Percentiles rank a stretch among this genome's conserved stretches.
These are phyloP conservation scores for Clonostachys solani DNA, from an alignment of 2,329 filamentous ascomycete genomes.

Conservation along the genomic window DNA sequence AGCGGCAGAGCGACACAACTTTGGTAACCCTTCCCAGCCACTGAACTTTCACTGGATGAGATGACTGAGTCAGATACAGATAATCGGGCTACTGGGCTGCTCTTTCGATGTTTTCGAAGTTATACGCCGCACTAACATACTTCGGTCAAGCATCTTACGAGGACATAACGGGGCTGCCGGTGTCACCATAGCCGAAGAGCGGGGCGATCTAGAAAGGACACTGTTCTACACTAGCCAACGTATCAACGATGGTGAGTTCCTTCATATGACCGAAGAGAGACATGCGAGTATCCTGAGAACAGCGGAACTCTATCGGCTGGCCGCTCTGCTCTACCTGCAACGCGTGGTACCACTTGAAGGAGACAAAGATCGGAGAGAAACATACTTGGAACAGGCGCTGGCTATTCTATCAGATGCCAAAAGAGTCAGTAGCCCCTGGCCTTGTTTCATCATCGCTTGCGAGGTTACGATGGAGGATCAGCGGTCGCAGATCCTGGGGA, in stretches of 20 bases:
- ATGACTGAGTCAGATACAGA: conserved; percentile 20
- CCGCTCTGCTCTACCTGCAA: conserved; percentile 38
- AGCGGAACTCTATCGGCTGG: conserved; percentile 46
- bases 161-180: conserved; percentile 4
- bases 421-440: conserved; percentile 43
- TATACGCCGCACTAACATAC: conserved; percentile 32
- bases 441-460: conserved; percentile 40
- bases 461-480: conserved; percentile 35
- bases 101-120: conserved; percentile 38
- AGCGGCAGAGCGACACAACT: too few species aligned
- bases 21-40: background rate
- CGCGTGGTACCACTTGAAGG: conserved; percentile 14
- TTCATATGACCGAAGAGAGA: conserved; percentile 13
- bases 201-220: conserved; percentile 6
- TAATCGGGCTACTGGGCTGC: conserved; percentile 41
- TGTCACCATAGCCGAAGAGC: conserved; percentile 4
- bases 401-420: conserved; percentile 26
- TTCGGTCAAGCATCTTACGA: background rate
- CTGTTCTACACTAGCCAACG: conserved; percentile 5
- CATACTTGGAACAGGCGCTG: conserved; percentile 27
- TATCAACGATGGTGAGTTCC: conserved; percentile 4
- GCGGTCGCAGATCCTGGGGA: conserved; percentile 29
- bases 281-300: conserved; percentile 30
- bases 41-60: background rate
- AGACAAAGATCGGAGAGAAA: conserved; percentile 6